A percentile compares a stretch with the other conserved stretches of the same genome.
phyloP scores from a whole-genome alignment of 1,284 basidiomycete species.

The Stereum hirsutum region DNA sequence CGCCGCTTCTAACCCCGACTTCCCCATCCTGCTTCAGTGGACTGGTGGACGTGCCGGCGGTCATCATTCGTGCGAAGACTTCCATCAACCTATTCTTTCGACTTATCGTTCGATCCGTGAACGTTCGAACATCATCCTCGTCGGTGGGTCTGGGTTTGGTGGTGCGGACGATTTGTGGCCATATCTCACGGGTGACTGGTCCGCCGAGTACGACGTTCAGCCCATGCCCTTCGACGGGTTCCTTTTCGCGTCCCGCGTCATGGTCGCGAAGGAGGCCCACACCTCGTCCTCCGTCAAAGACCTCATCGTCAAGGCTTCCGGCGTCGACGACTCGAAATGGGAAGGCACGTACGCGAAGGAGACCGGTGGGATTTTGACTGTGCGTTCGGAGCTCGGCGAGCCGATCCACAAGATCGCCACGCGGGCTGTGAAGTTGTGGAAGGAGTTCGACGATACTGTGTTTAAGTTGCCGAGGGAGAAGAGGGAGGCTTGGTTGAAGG shows the following conservation, averaged over 20 bases:
- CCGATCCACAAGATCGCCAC: conserved; percentile 99
- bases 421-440: conserved; percentile 95
- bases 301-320: conserved; percentile 89
- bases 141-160: conserved; percentile 97
- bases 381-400: conserved; percentile 96
- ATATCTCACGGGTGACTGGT: conserved; percentile 96
- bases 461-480: conserved; percentile 96
- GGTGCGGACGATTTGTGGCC: conserved; percentile 95
- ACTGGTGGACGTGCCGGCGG: conserved; percentile 99
- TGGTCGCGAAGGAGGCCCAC: conserved; percentile 98
- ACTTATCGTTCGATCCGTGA: conserved; percentile 90
- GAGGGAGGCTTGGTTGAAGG: conserved; percentile 78
- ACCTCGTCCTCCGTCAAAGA: conserved; percentile 93
- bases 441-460: conserved; percentile 94
- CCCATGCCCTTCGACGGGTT: conserved; percentile 99
- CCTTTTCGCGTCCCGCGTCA: conserved; percentile 92
- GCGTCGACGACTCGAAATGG: conserved; percentile 88
- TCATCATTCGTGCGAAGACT: conserved; percentile 97
- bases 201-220: conserved; percentile 74
- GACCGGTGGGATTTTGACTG: conserved; percentile 94
- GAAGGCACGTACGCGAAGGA: conserved; percentile 93
- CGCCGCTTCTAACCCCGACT: conserved; percentile 89
- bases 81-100: conserved; percentile 91
- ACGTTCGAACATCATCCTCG: conserved; percentile 82
- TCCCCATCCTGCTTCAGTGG: conserved; percentile 98